Evolutionary conservation across 192 early-diverging fungal species (phyloP), one percentile per base, ranked within the genome.

Genomic region (Coemansia guatemalensis): DNA sequence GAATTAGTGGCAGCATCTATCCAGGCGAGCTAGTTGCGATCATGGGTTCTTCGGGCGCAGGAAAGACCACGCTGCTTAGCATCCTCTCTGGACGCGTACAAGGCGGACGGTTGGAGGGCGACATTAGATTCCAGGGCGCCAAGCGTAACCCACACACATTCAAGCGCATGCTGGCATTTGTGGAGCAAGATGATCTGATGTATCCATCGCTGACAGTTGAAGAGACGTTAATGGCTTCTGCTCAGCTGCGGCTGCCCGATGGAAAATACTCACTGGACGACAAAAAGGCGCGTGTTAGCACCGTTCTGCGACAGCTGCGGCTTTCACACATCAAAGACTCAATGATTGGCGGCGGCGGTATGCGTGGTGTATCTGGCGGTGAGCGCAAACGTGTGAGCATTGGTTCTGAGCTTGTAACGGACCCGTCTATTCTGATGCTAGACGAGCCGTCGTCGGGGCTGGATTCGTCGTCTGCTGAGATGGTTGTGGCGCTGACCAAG

Each of bases 1-100:
- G 82, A 7, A 82, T 93, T 14, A 84, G 76, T 6, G 94, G 92
- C 18, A 69, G 82, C 4, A 81, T 91, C 39, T 73, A 82, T 21
- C 77, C 90, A 2, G 90, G 89, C 20, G 83, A 89, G 22, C 69
- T 94, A 63, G 77, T 90, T 50, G 92, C 90, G 4, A 89, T 97
- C 35, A 95, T 95, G 90, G 95, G 94, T 0, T 89, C 92, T 2
- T 88, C 85, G 22, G 94, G 94, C 17, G 90, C 93, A 4, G 95
- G 93, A 49, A 95, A 94, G 74, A 88, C 92, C 11, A 92, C 88
- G 1, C 67, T 94, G 20, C 76, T 96, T 27, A 89, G 91, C 70
- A 79, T 89, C 20, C 67, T 92, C n/a, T 85, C 88, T 14, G 86
- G 85, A 3, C 86, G 88, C 30, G 64, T 82, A 25, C 80, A 83